phyloP scores from a whole-genome alignment of 768 basidiomycete genomes.

The Hypholoma fasciculare region DNA sequence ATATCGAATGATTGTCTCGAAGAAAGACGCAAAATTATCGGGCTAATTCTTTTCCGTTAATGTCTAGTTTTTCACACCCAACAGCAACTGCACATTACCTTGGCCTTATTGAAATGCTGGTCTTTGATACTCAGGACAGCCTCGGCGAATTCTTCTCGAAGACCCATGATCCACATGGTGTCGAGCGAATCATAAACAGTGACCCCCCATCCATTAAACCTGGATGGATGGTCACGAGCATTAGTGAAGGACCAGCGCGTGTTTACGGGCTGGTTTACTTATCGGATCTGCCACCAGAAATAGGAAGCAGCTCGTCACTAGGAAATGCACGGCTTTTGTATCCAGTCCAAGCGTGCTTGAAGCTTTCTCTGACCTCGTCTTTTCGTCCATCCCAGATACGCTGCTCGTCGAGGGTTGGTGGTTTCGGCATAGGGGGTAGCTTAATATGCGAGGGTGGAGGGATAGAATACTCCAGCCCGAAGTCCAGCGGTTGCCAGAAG shows the following conservation, averaged over 20 bases:
- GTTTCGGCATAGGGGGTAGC: background rate
- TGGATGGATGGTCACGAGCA: conserved; percentile 18
- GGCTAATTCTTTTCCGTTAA: conserved; percentile 11
- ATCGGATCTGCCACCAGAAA: conserved; percentile 47
- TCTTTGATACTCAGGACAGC: conserved; percentile 51
- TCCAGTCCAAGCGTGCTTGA: conserved; percentile 59
- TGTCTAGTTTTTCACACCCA: background rate
- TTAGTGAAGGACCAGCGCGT: background rate
- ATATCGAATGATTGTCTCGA: conserved; percentile 76
- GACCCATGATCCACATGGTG: conserved; percentile 80
- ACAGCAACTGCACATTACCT: conserved; percentile 15
- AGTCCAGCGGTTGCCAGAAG: background rate
- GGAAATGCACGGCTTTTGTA: conserved; percentile 54
- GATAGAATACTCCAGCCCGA: background rate
- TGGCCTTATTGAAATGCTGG: conserved; percentile 38
- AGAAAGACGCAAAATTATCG: conserved; percentile 48
- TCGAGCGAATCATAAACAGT: conserved; percentile 80
- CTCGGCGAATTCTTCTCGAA: conserved; percentile 63
- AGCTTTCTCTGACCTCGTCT: conserved; percentile 49
- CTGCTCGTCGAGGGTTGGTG: background rate
- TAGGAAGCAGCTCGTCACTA: conserved; percentile 57
- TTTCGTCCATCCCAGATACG: background rate
- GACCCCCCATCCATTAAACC: conserved; percentile 76
- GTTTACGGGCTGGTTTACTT: conserved; percentile 41
- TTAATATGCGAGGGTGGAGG: background rate